phyloP scores from a whole-genome alignment of 768 basidiomycete genomes.

The Termitomyces sp. region DNA sequence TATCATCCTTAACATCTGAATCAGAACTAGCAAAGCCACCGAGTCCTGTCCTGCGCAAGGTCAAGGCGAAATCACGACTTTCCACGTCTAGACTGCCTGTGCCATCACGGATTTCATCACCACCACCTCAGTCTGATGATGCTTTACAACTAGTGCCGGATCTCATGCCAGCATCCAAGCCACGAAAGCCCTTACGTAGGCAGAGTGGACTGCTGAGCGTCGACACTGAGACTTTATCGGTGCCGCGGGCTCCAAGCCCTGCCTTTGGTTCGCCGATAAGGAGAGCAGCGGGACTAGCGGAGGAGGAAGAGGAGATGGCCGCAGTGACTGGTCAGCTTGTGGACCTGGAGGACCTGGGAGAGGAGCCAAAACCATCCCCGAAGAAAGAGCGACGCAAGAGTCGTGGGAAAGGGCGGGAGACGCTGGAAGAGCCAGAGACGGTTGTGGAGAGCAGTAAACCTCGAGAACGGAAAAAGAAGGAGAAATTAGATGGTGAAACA shows the following conservation, averaged over 20 bases:
- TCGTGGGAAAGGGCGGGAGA: constrained; percentile 38
- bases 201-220: constrained; percentile 57
- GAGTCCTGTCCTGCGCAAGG: constrained; percentile 39
- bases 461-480: constrained; percentile 35
- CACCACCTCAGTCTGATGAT: constrained; percentile 32
- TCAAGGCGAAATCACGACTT: constrained; percentile 44
- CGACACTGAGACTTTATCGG: constrained; percentile 34
- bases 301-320: constrained; percentile 52
- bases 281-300: constrained; percentile 51
- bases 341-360: constrained; percentile 31
- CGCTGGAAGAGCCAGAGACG: constrained; percentile 24
- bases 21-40: constrained; percentile 36
- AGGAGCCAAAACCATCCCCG: constrained; percentile 19
- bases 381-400: constrained; percentile 51
- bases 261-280: constrained; percentile 65
- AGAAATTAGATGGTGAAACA: constrained; percentile 27
- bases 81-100: constrained; percentile 48
- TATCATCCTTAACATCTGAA: constrained; percentile 39
- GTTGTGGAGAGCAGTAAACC: constrained; percentile 12
- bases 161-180: constrained; percentile 24
- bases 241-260: constrained; percentile 61
- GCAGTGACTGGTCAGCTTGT: constrained; percentile 31
- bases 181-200: constrained; percentile 38
- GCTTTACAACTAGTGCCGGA: constrained; percentile 22
- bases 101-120: constrained; percentile 40